Conservation (phyloP, 345 rosid genomes). For the Populus pruinosa region DNA sequence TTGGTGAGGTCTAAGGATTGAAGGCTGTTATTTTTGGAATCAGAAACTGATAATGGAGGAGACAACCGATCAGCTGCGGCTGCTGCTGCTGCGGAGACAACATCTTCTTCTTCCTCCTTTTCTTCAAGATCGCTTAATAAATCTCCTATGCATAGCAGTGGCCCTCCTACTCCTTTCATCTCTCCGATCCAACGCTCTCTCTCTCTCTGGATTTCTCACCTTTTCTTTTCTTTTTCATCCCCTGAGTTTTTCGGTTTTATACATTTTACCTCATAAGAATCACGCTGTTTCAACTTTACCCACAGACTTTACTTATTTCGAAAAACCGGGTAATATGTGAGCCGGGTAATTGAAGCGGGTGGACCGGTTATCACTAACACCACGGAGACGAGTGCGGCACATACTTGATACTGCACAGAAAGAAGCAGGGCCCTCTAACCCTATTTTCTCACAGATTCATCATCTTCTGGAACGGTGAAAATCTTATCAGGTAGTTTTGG, state of each 20-base stretch:
- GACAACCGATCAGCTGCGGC: background rate
- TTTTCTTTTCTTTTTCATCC: background rate
- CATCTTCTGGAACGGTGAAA: no score
- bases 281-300: background rate
- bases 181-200: background rate
- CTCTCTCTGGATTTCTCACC: background rate
- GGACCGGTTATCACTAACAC: background rate
- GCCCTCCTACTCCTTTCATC: slow-evolving; percentile 86
- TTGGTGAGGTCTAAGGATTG: slow-evolving; percentile 50
- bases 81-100: background rate
- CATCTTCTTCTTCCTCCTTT: slow-evolving; percentile 25
- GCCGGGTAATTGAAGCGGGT: background rate
- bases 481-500: slow-evolving; percentile 1
- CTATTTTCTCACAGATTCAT: background rate
- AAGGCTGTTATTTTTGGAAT: slow-evolving; percentile 5
- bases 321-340: background rate
- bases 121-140: slow-evolving; percentile 69
- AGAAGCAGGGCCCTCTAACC: background rate
- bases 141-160: slow-evolving; percentile 73
- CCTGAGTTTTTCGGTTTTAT: background rate
- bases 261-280: background rate
- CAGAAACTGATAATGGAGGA: slow-evolving; percentile 12
- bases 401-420: background rate
- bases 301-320: background rate
- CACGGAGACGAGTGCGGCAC: background rate